Conservation (phyloP, 1,139 yeast genomes). For the Taphrina confusa region DNA sequence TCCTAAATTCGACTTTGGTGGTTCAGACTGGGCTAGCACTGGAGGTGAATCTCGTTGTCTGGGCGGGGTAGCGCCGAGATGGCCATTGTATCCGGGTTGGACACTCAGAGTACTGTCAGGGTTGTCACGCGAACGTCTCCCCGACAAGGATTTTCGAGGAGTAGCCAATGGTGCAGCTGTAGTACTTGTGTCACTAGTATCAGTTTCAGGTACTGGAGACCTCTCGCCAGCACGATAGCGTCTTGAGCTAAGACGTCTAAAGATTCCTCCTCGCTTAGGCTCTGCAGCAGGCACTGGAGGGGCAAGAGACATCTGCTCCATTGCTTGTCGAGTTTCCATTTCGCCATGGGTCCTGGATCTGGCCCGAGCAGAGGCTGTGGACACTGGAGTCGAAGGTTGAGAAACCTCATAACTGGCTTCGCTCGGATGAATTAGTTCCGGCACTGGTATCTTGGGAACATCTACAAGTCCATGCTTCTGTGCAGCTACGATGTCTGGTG, state of each 20-base stretch:
- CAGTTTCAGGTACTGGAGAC: background rate
- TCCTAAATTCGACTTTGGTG: constrained; percentile 2
- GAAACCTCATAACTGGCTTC: constrained; percentile 15
- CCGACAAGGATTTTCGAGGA: constrained; percentile 22
- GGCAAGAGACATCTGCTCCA: constrained; percentile 24
- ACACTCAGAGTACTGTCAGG: background rate
- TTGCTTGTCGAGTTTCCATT: constrained; percentile 22
- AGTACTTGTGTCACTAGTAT: background rate
- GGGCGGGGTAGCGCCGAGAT: background rate
- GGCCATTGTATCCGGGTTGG: background rate
- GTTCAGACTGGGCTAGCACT: background rate
- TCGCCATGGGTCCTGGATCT: constrained; percentile 36
- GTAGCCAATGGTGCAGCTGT: constrained; percentile 16
- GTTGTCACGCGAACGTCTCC: constrained; percentile 5
- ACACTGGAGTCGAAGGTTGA: background rate
- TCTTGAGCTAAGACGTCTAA: constrained; percentile 25
- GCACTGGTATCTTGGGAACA: constrained; percentile 32
- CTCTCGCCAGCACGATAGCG: constrained; percentile 12
- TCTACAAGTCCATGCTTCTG: constrained; percentile 19
- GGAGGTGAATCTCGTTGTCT: background rate
- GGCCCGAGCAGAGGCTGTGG: constrained; percentile 27
- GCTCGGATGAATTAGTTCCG: constrained; percentile 21
- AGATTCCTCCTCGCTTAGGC: constrained; percentile 29
- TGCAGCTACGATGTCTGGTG: constrained; percentile 1
- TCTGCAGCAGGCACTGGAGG: constrained; percentile 24